A percentile compares a stretch with the other conserved stretches of the same genome.
Conservation (phyloP, 805 yeast genomes). For the Schwanniomyces vanrijiae region DNA sequence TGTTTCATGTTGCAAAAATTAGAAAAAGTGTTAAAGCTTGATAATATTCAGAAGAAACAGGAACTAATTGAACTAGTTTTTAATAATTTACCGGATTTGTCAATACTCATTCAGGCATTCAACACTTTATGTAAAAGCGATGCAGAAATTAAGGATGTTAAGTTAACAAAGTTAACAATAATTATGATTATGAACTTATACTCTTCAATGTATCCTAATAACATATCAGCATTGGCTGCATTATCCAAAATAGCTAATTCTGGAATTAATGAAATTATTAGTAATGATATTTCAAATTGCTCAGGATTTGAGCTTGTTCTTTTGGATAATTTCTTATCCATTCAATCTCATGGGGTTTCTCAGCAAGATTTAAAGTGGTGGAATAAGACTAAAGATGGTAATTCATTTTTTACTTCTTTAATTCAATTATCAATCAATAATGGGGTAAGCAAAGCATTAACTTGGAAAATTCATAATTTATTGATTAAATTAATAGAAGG, state of each 20-base stretch:
- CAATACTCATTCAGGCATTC: conserved; percentile 42
- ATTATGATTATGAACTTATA: conserved; percentile 45
- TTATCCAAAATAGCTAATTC: conserved; percentile 15
- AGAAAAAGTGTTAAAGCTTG: conserved; percentile 29
- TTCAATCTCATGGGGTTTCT: conserved; percentile 51
- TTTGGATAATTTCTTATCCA: conserved; percentile 54
- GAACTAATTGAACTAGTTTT: conserved; percentile 27
- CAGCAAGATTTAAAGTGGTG: conserved; percentile 71
- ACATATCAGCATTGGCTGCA: conserved; percentile 16
- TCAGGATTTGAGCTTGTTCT: conserved; percentile 57
- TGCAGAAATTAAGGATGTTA: conserved; percentile 26
- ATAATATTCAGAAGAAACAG: conserved; percentile 17
- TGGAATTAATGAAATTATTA: conserved; percentile 16
- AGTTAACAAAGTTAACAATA: conserved; percentile 48
- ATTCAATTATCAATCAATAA: conserved; percentile 42
- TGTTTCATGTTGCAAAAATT: conserved; percentile 55
- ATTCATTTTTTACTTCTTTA: conserved; percentile 68
- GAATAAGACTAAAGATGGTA: conserved; percentile 46
- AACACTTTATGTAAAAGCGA: conserved; percentile 35
- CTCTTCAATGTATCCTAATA: conserved; percentile 31
- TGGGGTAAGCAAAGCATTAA: conserved; percentile 21
- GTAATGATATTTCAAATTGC: conserved; percentile 12
- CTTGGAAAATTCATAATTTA: conserved; percentile 47
- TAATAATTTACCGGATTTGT: conserved; percentile 49
- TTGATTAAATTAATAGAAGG: conserved; percentile 49